phyloP scores from a whole-genome alignment of 2,329 filamentous ascomycete genomes.

The Fusarium oligoseptatum region DNA sequence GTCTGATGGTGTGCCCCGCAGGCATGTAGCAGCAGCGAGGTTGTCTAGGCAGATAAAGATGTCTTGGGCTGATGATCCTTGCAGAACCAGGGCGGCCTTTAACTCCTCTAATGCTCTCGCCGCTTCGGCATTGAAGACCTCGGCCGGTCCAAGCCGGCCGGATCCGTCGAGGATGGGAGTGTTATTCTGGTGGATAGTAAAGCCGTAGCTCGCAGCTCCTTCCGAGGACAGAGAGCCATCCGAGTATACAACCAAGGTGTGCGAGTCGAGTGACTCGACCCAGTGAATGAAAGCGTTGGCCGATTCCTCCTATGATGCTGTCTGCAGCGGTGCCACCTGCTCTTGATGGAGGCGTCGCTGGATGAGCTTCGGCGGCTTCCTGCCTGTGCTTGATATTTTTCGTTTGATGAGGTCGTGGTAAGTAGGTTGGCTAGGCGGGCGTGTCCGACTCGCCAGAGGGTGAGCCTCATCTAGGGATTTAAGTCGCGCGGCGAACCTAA shows the following conservation, averaged over 20 bases:
- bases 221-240: not conserved
- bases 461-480: no score
- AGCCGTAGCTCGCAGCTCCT: not conserved
- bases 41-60: constrained; percentile 36
- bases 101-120: constrained; percentile 25
- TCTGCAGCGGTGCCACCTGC: not conserved
- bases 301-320: not conserved
- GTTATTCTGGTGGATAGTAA: not conserved
- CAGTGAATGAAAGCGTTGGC: not conserved
- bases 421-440: no score
- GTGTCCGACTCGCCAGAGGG: no score
- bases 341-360: no score
- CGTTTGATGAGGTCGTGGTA: no score
- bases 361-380: no score
- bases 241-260: not conserved
- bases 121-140: constrained; percentile 34
- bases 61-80: not conserved
- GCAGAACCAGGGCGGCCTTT: no score
- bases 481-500: no score
- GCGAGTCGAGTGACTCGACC: not conserved
- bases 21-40: constrained; percentile 20
- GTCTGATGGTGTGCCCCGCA: constrained; percentile 27
- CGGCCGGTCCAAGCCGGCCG: not conserved
- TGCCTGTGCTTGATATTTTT: no score
- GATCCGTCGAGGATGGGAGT: not conserved